Evolutionary conservation across 169 alveolate species (phyloP).

Genomic region (Eimeria falciformis): DNA sequence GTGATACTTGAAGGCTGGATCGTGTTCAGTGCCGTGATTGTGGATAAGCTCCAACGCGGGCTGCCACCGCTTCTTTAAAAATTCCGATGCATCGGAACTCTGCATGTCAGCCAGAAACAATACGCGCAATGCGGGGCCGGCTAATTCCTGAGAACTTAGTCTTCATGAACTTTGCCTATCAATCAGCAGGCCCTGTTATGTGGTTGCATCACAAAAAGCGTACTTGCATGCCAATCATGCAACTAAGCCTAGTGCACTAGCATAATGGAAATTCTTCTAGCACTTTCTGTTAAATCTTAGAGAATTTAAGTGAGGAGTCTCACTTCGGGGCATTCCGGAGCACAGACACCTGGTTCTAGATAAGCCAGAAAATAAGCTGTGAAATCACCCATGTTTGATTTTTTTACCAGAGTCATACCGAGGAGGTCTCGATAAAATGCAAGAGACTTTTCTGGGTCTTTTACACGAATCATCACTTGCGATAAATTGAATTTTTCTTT

Average conservation of each 20-base stretch:
- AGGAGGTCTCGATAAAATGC: constrained; percentile 80
- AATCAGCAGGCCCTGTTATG: too few species aligned
- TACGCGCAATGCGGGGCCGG: too few species aligned
- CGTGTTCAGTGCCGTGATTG: constrained; percentile 85
- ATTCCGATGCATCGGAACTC: constrained; percentile 77
- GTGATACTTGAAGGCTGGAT: constrained; percentile 80
- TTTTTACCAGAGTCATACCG: constrained; percentile 80
- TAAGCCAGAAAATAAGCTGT: constrained; percentile 75
- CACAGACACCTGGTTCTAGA: constrained; percentile 37
- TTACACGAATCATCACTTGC: constrained; percentile 87
- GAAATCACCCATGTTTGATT: constrained; percentile 44
- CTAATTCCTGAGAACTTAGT: too few species aligned
- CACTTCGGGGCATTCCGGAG: constrained; percentile 42
- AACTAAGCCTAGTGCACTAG: too few species aligned
- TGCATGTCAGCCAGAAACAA: not conserved
- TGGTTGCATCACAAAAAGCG: too few species aligned
- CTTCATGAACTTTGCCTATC: too few species aligned
- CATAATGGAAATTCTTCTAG: too few species aligned
- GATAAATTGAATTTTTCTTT: constrained; percentile 82
- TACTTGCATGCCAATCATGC: too few species aligned
- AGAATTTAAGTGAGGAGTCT: too few species aligned
- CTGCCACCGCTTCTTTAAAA: constrained; percentile 79
- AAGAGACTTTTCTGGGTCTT: constrained; percentile 81
- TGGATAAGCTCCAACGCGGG: constrained; percentile 85
- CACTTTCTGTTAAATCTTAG: too few species aligned